Evolutionary conservation across 192 early-diverging fungal genomes (phyloP).

Genomic region (Podila horticola): DNA sequence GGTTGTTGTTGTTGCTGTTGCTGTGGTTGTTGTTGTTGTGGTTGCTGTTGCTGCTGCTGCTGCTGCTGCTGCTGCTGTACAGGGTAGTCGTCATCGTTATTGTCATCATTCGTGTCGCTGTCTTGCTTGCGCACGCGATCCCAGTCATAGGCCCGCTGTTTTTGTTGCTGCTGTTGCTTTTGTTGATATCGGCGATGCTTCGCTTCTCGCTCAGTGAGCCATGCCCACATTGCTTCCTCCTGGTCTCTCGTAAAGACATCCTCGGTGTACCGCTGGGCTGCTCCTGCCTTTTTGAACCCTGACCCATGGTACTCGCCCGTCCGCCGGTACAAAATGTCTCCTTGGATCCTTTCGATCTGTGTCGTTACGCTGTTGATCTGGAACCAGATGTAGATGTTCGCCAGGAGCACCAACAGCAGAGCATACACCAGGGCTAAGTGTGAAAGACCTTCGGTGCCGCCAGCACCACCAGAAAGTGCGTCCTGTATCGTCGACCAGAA

Average conservation of each 20-base stretch:
- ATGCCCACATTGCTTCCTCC: constrained; percentile 53
- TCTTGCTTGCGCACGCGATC: neutral
- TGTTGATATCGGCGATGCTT: constrained; percentile 28
- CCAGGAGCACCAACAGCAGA: constrained; percentile 31
- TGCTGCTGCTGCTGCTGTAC: neutral
- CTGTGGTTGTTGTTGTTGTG: constrained; percentile 1
- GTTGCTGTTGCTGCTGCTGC: too few species aligned
- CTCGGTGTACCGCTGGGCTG: constrained; percentile 1
- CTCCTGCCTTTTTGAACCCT: neutral
- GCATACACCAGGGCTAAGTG: constrained; percentile 24
- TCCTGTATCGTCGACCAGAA: constrained; percentile 3
- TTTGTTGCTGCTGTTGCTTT: constrained; percentile 10
- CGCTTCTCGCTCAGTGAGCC: constrained; percentile 47
- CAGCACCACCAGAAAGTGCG: neutral
- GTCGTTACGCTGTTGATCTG: constrained; percentile 43
- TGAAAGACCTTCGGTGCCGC: constrained; percentile 9
- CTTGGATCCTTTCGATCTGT: constrained; percentile 44
- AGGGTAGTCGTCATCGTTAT: constrained; percentile 3
- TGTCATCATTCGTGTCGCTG: neutral
- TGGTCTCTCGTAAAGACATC: constrained; percentile 17
- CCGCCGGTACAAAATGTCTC: constrained; percentile 7
- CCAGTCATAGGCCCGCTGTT: constrained; percentile 1
- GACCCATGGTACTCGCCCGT: constrained; percentile 7
- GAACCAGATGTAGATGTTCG: constrained; percentile 48
- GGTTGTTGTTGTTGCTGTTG: neutral